Evolutionary conservation across 164 flowering plant species (phyloP), one percentile per base, ranked within the genome.

Genomic region (Tinospora cordifolia): DNA sequence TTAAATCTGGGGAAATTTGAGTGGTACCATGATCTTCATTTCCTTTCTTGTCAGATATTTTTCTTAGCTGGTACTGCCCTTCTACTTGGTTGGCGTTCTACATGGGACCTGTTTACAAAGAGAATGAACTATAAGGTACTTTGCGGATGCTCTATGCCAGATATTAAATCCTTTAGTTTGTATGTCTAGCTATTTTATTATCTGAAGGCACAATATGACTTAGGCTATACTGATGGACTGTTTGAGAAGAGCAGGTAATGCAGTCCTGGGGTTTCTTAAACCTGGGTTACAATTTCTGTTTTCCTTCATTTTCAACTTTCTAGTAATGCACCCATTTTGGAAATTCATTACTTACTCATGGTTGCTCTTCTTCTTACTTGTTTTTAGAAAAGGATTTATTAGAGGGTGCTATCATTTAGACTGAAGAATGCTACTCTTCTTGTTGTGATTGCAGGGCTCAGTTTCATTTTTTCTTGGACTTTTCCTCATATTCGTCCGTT

Each of bases 401-500:
- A 38, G 22, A 24, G 24, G 8, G 39, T 58, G 49, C 64, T 58
- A 1, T 49, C 65, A 36, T n/a, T 69, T 39, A 24, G 13, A 41
- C 27, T 66, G 39, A 65, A 58, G 63, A 57, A 9, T 22, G 6
- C 13, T 66, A 22, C 13, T 15, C 39, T 58, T 41, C 30, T n/a
- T 49, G 57, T 2, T 69, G 70, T 63, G 47, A 41, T 26, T 87
- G 73, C 84, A 88, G 96, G 93, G 93, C 65, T 79, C 96, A 63
- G 70, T 81, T n/a, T 74, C 89, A 30, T 90, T 88, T 77, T 59
- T 88, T 72, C 66, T 88, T 39, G 93, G 93, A 17, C 82, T 88
- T 36, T 83, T 88, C 67, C 79, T 90, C 68, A 78, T 90, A 65
- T 87, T 88, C 76, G 88, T 87, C 66, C 91, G 93, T 40, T 90